Conservation (phyloP, 345 rosid species). For the Populus simonii region DNA sequence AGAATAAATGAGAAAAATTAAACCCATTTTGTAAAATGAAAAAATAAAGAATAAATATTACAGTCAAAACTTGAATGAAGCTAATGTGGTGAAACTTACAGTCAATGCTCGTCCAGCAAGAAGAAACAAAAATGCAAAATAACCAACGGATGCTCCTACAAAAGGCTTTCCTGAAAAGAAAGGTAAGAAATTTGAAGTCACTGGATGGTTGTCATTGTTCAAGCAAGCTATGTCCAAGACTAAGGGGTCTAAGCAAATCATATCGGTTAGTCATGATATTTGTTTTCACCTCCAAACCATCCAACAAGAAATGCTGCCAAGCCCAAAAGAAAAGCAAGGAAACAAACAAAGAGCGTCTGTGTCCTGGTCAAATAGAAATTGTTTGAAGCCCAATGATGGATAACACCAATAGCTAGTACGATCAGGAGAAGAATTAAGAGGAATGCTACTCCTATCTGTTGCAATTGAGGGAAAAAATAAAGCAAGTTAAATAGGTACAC, state of each 20-base stretch:
- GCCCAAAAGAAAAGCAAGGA: slow-evolving; percentile 91
- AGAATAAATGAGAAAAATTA: not conserved
- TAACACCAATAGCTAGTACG: slow-evolving; percentile 89
- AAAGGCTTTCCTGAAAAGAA: slow-evolving; percentile 72
- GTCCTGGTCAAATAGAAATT: slow-evolving; percentile 93
- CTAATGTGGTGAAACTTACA: slow-evolving; percentile 42
- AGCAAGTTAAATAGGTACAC: slow-evolving; percentile 26
- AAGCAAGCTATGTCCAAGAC: not conserved
- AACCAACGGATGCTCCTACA: slow-evolving; percentile 99
- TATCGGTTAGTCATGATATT: slow-evolving; percentile 2
- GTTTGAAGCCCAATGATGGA: slow-evolving; percentile 98
- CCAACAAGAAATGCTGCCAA: slow-evolving; percentile 98
- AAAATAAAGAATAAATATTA: not conserved
- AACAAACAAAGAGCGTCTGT: slow-evolving; percentile 83
- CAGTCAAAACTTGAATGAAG: slow-evolving; percentile 5
- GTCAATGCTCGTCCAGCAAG: slow-evolving; percentile 97
- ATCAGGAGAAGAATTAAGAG: slow-evolving; percentile 84
- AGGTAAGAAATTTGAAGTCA: slow-evolving; percentile 14
- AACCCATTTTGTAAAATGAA: slow-evolving; percentile 1
- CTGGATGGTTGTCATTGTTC: not conserved
- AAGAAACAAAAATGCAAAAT: slow-evolving; percentile 86
- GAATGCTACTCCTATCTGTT: slow-evolving; percentile 90
- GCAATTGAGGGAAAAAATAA: slow-evolving; percentile 21
- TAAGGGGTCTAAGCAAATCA: slow-evolving; percentile 14
- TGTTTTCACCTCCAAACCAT: slow-evolving; percentile 65